These are phyloP conservation scores for Fusarium sp. DNA, from an alignment of 2,329 filamentous ascomycete genomes.

Conservation along the genomic window DNA sequence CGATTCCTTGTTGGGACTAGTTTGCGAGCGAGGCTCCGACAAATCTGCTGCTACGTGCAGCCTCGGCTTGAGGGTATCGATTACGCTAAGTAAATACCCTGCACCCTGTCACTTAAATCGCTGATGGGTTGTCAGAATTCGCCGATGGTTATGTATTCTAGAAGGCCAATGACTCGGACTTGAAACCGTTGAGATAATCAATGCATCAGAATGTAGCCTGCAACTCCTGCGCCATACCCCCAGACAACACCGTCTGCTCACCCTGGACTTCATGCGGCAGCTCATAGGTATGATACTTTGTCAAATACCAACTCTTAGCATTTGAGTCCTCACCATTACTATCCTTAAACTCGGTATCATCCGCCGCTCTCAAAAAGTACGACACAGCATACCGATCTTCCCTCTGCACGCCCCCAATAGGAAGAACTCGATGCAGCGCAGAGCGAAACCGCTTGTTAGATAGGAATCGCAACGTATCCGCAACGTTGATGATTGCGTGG, in stretches of 20 bases:
- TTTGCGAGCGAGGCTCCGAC: not conserved
- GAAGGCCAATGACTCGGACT: not conserved
- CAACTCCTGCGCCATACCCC: not conserved
- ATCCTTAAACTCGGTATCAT: not conserved
- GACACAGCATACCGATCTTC: not conserved
- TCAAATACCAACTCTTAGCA: not conserved
- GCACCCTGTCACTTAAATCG: not conserved
- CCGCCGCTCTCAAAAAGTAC: not conserved
- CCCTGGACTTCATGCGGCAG: not conserved
- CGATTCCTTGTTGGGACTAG: not conserved
- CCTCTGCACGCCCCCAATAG: not conserved
- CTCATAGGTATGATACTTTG: not conserved
- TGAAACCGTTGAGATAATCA: not conserved
- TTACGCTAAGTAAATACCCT: not conserved
- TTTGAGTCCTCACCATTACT: not conserved
- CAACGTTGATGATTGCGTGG: slow-evolving; percentile 3
- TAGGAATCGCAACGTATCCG: slow-evolving; percentile 11
- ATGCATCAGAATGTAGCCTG: not conserved
- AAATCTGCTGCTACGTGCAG: not conserved
- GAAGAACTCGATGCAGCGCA: not conserved
- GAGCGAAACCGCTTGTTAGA: not conserved
- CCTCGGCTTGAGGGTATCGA: not conserved
- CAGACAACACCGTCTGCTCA: not conserved
- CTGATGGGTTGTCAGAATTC: not conserved
- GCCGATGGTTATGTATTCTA: not conserved